Percentiles rank a stretch among this genome's conserved stretches.
Conservation (phyloP, 1,284 basidiomycete species). For the Naganishia sp. region DNA sequence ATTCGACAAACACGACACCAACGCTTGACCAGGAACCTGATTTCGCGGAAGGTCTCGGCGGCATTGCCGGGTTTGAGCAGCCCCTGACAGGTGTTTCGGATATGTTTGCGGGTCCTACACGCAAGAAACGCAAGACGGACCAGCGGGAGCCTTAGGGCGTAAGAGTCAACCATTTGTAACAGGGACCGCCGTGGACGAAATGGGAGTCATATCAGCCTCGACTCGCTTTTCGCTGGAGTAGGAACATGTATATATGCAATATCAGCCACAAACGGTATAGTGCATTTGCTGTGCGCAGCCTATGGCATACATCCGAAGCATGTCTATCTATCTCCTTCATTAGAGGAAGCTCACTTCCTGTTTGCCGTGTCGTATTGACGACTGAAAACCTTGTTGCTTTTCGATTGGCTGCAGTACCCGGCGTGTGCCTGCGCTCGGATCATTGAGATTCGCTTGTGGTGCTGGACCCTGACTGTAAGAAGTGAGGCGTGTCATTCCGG, state of each 20-base stretch:
- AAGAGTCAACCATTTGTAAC: too few species aligned
- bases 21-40: constrained; percentile 3
- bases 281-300: too few species aligned
- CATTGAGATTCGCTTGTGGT: constrained; percentile 5
- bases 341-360: too few species aligned
- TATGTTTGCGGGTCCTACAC: constrained; percentile 25
- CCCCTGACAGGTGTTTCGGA: not conserved
- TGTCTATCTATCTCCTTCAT: too few species aligned
- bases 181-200: not conserved
- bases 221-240: too few species aligned
- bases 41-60: not conserved
- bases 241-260: too few species aligned
- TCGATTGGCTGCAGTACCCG: not conserved
- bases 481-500: not conserved
- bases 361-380: too few species aligned
- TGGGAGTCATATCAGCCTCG: too few species aligned
- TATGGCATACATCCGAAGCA: too few species aligned
- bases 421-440: not conserved
- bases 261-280: too few species aligned
- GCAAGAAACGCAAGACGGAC: constrained; percentile 35
- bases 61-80: constrained; percentile 8
- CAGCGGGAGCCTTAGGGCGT: constrained; percentile 20
- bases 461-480: not conserved
- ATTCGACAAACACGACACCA: constrained; percentile 5
- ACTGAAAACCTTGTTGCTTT: constrained; percentile 12